Conservation (phyloP, 169 alveolate genomes). For the Cryptosporidium canis region DNA sequence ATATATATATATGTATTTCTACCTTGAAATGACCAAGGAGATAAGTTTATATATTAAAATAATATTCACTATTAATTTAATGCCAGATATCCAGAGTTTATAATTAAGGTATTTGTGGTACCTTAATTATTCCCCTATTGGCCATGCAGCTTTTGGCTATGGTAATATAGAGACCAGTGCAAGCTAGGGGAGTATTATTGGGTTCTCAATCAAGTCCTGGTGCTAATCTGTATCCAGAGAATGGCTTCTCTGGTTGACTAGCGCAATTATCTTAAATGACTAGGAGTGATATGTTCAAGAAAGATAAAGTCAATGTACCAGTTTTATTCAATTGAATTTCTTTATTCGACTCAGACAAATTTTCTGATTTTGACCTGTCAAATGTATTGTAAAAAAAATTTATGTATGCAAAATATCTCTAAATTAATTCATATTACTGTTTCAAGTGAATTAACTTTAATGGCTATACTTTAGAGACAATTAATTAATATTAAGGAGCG, state of each 20-base stretch:
- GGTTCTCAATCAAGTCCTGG: too few species aligned
- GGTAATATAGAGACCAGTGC: not conserved
- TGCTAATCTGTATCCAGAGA: too few species aligned
- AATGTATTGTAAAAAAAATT: not conserved
- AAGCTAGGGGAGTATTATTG: too few species aligned
- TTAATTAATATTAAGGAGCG: not conserved
- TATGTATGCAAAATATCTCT: not conserved
- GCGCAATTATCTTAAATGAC: not conserved
- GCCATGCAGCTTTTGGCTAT: constrained; percentile 8
- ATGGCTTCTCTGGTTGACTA: too few species aligned
- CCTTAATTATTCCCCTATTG: constrained; percentile 36
- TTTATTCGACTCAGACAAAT: not conserved
- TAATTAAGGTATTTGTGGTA: constrained; percentile 1
- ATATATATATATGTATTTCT: too few species aligned
- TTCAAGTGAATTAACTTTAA: not conserved
- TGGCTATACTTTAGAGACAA: constrained; percentile 4
- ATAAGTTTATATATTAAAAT: not conserved
- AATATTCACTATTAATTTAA: not conserved
- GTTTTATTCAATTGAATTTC: not conserved
- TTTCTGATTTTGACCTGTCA: not conserved
- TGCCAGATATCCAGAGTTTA: constrained; percentile 2
- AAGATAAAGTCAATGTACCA: not conserved
- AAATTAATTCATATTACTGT: not conserved
- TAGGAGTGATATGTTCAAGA: not conserved
- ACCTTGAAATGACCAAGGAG: not conserved